Conservation (phyloP, 2,329 filamentous ascomycete species). For the Aphanocladium album region DNA sequence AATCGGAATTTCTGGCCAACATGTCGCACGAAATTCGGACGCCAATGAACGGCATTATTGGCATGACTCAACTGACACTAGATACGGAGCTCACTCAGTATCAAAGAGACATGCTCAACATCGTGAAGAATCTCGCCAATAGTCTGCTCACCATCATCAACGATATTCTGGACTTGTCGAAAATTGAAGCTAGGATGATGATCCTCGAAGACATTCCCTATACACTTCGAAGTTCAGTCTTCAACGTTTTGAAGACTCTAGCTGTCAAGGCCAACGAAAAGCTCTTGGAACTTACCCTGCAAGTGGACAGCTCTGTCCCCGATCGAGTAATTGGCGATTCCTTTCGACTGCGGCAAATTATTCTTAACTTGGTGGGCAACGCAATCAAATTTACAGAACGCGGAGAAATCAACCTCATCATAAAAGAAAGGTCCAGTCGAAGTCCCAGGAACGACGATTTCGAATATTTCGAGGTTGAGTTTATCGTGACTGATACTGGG, state of each 20-base stretch:
- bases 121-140: slow-evolving; percentile 94
- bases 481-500: slow-evolving; percentile 91
- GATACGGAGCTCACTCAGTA: slow-evolving; percentile 94
- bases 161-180: slow-evolving; percentile 67
- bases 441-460: slow-evolving; percentile 54
- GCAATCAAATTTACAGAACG: slow-evolving; percentile 99
- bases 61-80: slow-evolving; percentile 94
- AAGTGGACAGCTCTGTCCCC: slow-evolving; percentile 87
- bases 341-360: slow-evolving; percentile 93
- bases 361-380: slow-evolving; percentile 94
- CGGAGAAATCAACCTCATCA: slow-evolving; percentile 89
- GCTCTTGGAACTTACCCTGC: slow-evolving; percentile 85
- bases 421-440: slow-evolving; percentile 67
- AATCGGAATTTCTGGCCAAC: slow-evolving; percentile 96
- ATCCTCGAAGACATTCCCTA: slow-evolving; percentile 97
- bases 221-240: slow-evolving; percentile 87
- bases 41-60: slow-evolving; percentile 95
- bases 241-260: slow-evolving; percentile 93
- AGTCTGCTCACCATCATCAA: slow-evolving; percentile 96
- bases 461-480: slow-evolving; percentile 54
- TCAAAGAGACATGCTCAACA: slow-evolving; percentile 96
- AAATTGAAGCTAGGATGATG: slow-evolving; percentile 95
- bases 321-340: slow-evolving; percentile 95
- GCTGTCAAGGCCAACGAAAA: slow-evolving; percentile 98
- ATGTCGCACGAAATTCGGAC: slow-evolving; percentile 99